Conservation (phyloP, 2,329 filamentous ascomycete species). For the Fusarium anthophilum region DNA sequence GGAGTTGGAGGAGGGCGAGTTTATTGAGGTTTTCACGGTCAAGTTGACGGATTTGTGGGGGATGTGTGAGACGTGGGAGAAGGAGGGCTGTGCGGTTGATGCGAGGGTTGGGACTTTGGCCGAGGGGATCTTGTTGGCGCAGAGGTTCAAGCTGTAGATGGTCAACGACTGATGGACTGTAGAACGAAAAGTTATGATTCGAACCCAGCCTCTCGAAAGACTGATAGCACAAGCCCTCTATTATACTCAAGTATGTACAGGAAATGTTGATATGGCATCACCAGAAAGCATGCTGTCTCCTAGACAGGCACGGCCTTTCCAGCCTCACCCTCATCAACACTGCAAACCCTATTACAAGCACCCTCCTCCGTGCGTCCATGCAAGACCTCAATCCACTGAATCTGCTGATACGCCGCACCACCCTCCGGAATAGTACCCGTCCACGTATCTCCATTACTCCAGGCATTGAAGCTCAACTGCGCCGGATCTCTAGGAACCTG, state of each 20-base stretch:
- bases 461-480: slow-evolving; percentile 64
- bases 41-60: slow-evolving; percentile 71
- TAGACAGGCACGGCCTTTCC: slow-evolving; percentile 51
- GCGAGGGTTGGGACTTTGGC: slow-evolving; percentile 80
- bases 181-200: background rate
- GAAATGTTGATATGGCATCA: background rate
- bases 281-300: background rate
- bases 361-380: slow-evolving; percentile 52
- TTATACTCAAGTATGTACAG: background rate
- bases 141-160: slow-evolving; percentile 57
- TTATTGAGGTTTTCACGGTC: slow-evolving; percentile 81
- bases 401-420: slow-evolving; percentile 61
- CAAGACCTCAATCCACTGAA: slow-evolving; percentile 69
- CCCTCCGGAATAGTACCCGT: slow-evolving; percentile 62
- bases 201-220: too few species aligned
- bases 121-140: slow-evolving; percentile 79
- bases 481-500: slow-evolving; percentile 62
- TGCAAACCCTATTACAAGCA: slow-evolving; percentile 34
- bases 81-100: slow-evolving; percentile 80
- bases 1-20: slow-evolving; percentile 80
- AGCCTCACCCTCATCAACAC: slow-evolving; percentile 43
- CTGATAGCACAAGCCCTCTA: background rate
- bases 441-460: slow-evolving; percentile 68
- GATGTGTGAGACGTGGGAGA: slow-evolving; percentile 73
- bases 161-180: background rate